Base-by-base conservation (phyloP, 352 stramenopile species). In the Phytophthora uliginosa region DNA sequence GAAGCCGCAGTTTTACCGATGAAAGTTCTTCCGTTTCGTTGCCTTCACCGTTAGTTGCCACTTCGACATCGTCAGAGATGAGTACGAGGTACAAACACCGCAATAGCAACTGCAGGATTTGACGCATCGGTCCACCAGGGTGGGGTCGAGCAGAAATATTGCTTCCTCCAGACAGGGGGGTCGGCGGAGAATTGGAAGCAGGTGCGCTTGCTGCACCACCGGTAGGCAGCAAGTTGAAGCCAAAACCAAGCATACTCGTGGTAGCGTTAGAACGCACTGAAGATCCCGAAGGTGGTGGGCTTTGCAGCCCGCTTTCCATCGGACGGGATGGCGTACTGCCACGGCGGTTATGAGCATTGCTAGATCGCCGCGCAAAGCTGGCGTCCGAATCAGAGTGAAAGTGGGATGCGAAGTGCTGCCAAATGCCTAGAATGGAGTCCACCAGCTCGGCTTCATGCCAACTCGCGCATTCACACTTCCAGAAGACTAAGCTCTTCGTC, bases 51-150 rank as follows among this genome's bases (percentile, higher is more conserved):
- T 20, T 59, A n/a, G 64, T 62, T 3, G 64, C 58, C 52, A 66
- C 26, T 38, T 70, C 72, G 26, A 76, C 51, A 24, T 88, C 85
- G 64, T 93, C 84, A 22, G 76, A 79, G 28, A 89, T 76, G 3
- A 95, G 71, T 52, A 93, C 69, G 48, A 93, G 72, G 58, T 96
- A 92, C 57, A 96, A 89, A 28, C 81, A 89, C 5, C 89, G 82
- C 10, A 96, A 71, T 8, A 96, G 57, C 7, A 96, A 66, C 54
- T 93, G 87, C 17, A 96, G 71, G 45, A 95, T 89, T 69, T 96
- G 89, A 6, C 89, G 87, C 89, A 96, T 96, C 6, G 89, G 84
- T 2, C 89, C 87, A 47, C 89, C 89, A 51, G 89, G 89, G 61
- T 95, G 88, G 9, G 88, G 89, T 18, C 86, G 77, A 51, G 88